A percentile compares a stretch with the other conserved stretches of the same genome.
Conservation (phyloP, 75 land plant species). For the Picea sitchensis region DNA sequence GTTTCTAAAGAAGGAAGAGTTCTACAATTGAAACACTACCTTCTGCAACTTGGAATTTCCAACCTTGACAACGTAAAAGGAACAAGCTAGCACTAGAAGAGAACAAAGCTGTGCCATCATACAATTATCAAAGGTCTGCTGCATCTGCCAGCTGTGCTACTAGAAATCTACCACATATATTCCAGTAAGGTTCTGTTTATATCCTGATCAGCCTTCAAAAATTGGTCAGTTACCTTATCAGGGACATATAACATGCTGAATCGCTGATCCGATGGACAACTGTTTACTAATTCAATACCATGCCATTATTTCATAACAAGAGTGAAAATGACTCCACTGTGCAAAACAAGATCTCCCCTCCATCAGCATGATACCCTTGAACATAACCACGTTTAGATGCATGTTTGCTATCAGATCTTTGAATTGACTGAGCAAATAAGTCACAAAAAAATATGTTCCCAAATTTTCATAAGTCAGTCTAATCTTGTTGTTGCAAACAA, state of each 20-base stretch:
- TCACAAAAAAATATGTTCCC: background rate
- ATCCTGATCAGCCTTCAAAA: background rate
- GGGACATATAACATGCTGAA: background rate
- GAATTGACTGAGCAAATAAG: background rate
- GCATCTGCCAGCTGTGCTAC: too few species aligned
- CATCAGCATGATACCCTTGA: background rate
- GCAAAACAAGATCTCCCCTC: background rate
- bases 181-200: background rate
- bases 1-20: too few species aligned
- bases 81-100: too few species aligned
- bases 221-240: background rate
- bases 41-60: too few species aligned
- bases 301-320: background rate
- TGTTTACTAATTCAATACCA: background rate
- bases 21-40: too few species aligned
- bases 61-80: too few species aligned
- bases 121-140: too few species aligned
- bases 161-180: background rate
- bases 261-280: background rate
- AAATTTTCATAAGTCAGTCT: background rate
- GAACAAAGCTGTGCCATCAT: too few species aligned
- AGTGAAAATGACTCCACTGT: background rate
- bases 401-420: background rate
- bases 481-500: background rate
- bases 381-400: background rate